Conservation (phyloP, 495 filamentous ascomycete genomes). For the Penicillium soppii region DNA sequence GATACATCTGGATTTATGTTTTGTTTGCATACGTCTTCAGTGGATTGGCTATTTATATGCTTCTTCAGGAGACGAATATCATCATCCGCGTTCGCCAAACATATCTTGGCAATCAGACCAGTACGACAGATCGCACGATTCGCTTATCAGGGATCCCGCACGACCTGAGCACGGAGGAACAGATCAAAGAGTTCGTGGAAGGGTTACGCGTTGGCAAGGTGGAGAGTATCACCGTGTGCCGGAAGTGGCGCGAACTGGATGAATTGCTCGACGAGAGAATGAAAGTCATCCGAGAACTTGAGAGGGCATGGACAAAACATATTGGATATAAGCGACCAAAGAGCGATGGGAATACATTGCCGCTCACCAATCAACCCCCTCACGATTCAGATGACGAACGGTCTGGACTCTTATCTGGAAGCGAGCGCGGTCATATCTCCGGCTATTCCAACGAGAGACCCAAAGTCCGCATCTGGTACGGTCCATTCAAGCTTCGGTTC, state of each 20-base stretch:
- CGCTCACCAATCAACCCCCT: conserved; percentile 46
- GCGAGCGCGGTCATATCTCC: conserved; percentile 32
- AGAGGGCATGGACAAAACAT: conserved; percentile 81
- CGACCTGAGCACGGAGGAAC: conserved; percentile 75
- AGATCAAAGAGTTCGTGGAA: conserved; percentile 85
- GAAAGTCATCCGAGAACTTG: conserved; percentile 66
- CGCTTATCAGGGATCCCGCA: conserved; percentile 83
- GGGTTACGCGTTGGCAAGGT: conserved; percentile 89
- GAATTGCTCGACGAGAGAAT: conserved; percentile 66
- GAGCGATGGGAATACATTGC: conserved; percentile 49
- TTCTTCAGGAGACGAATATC: conserved; percentile 75
- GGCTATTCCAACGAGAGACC: conserved; percentile 57
- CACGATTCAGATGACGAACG: conserved; percentile 46
- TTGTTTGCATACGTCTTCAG: conserved; percentile 91
- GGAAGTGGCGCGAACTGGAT: conserved; percentile 85
- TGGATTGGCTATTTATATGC: conserved; percentile 74
- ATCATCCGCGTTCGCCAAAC: conserved; percentile 84
- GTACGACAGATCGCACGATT: conserved; percentile 91
- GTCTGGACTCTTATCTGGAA: conserved; percentile 53
- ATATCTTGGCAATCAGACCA: conserved; percentile 89
- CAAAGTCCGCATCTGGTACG: conserved; percentile 73
- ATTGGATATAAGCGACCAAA: conserved; percentile 51
- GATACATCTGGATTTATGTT: conserved; percentile 91
- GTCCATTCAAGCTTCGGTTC: conserved; percentile 69
- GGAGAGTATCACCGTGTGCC: conserved; percentile 81